Percentiles rank a stretch among this genome's conserved stretches.
Conservation (phyloP, 176 grass and related monocot genomes). For the Oryza meridionalis region DNA sequence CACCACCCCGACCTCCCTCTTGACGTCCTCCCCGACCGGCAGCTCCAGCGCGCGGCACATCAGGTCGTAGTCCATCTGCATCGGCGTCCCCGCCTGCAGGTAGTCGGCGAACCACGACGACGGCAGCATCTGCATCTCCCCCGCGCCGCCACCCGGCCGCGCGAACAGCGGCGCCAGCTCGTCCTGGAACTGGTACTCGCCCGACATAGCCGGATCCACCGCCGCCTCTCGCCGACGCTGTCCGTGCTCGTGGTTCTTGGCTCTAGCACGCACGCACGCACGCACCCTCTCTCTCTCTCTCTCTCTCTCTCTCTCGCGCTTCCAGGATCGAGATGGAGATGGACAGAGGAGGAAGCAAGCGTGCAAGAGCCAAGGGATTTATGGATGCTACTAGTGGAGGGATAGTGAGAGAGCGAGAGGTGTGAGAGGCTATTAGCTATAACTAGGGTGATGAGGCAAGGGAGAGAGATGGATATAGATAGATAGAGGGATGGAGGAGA, state of each 20-base stretch:
- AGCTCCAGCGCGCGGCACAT: constrained; percentile 51
- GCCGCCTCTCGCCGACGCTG: background rate
- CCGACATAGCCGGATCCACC: constrained; percentile 31
- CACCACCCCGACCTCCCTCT: background rate
- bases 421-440: constrained; percentile 36
- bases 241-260: background rate
- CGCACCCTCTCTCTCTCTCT: constrained; percentile 3
- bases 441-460: constrained; percentile 29
- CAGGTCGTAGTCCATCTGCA: constrained; percentile 52
- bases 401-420: background rate
- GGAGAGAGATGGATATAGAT: constrained; percentile 22
- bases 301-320: constrained; percentile 43
- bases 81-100: constrained; percentile 24
- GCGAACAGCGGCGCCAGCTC: constrained; percentile 75
- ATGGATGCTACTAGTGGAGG: constrained; percentile 29
- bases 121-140: background rate
- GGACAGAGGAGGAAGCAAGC: constrained; percentile 36
- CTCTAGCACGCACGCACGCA: constrained; percentile 2
- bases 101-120: constrained; percentile 35
- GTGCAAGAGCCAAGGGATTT: background rate
- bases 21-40: constrained; percentile 37
- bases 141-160: constrained; percentile 7
- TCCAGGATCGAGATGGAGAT: constrained; percentile 30
- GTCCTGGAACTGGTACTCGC: constrained; percentile 62
- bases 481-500: constrained; percentile 24